Evolutionary conservation across 1,139 yeast genomes (phyloP).

Genomic region (Martiniozyma asiatica): DNA sequence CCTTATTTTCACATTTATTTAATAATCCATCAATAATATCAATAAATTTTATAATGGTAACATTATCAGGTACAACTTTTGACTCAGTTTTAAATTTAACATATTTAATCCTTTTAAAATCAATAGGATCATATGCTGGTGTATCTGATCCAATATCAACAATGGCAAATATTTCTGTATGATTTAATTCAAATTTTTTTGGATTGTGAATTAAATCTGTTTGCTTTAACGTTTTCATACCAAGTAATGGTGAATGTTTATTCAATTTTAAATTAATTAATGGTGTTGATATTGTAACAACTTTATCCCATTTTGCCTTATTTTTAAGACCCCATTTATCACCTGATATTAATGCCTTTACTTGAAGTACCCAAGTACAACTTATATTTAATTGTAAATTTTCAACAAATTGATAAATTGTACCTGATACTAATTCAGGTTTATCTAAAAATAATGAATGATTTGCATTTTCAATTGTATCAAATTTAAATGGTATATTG

Average conservation of each 20-base stretch:
- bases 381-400: constrained; percentile 22
- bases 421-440: constrained; percentile 56
- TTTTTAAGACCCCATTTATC: constrained; percentile 75
- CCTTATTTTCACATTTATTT: constrained; percentile 14
- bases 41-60: constrained; percentile 46
- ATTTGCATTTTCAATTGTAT: constrained; percentile 42
- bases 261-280: constrained; percentile 21
- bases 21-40: constrained; percentile 41
- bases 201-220: constrained; percentile 57
- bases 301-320: constrained; percentile 56
- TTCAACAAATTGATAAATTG: constrained; percentile 47
- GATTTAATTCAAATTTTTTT: constrained; percentile 32
- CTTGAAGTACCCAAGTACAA: constrained; percentile 30
- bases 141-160: constrained; percentile 68
- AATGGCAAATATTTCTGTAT: constrained; percentile 42
- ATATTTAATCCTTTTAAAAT: constrained; percentile 43
- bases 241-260: constrained; percentile 42
- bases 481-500: constrained; percentile 14
- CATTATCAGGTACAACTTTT: constrained; percentile 59
- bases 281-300: constrained; percentile 37
- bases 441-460: constrained; percentile 54
- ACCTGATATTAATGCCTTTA: constrained; percentile 48
- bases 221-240: constrained; percentile 68
- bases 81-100: constrained; percentile 70
- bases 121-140: constrained; percentile 60